Evolutionary conservation across 768 basidiomycete genomes (phyloP).

Genomic region (Suillus weaverae): DNA sequence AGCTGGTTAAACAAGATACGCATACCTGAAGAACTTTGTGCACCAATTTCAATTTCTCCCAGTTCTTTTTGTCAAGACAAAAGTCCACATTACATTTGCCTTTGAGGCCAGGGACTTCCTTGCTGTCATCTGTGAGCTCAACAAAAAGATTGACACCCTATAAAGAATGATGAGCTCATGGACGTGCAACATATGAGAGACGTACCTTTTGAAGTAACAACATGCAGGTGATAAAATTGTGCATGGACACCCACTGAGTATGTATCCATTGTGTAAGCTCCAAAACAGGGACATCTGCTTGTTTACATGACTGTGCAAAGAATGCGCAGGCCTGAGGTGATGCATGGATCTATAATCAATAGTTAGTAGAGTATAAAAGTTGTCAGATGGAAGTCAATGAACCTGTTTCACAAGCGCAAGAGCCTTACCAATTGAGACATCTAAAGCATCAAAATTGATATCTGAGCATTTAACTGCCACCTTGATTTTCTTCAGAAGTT

Average conservation of each 20-base stretch:
- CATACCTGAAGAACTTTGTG: slow-evolving; percentile 24
- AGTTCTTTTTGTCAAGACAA: slow-evolving; percentile 20
- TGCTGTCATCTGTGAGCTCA: slow-evolving; percentile 21
- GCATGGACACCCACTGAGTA: not conserved
- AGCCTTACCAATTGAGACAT: slow-evolving; percentile 1
- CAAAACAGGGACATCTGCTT: not conserved
- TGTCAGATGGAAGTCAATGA: not conserved
- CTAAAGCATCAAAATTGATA: not conserved
- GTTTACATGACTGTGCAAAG: not conserved
- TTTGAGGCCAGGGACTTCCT: slow-evolving; percentile 24
- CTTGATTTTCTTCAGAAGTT: slow-evolving; percentile 1
- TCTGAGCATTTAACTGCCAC: not conserved
- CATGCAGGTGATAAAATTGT: not conserved
- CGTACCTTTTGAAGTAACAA: not conserved
- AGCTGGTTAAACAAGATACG: not conserved
- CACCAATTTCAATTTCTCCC: slow-evolving; percentile 26
- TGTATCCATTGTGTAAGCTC: not conserved
- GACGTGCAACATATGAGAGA: not conserved
- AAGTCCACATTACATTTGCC: slow-evolving; percentile 28
- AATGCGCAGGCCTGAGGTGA: not conserved
- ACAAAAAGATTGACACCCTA: slow-evolving; percentile 15
- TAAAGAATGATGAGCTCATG: not conserved
- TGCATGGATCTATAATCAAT: not conserved
- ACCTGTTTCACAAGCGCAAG: not conserved
- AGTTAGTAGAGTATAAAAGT: not conserved